Evolutionary conservation across 1,139 yeast genomes (phyloP).

Genomic region (Fermentozyma sake): DNA sequence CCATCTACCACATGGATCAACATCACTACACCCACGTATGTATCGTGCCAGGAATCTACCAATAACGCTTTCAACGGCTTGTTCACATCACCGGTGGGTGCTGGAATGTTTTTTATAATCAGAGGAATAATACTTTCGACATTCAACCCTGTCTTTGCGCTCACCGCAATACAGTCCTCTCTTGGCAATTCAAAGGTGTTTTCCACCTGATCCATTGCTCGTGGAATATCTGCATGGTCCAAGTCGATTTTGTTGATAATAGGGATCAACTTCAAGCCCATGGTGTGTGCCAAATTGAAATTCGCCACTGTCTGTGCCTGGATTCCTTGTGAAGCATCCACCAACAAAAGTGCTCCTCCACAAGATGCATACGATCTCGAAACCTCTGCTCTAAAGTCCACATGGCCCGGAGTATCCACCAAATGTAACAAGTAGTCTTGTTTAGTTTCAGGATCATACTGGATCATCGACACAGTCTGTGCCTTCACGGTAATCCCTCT

Average conservation of each 20-base stretch:
- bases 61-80: slow-evolving; percentile 71
- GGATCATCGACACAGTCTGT: slow-evolving; percentile 92
- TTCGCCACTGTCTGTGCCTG: slow-evolving; percentile 98
- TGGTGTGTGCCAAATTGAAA: slow-evolving; percentile 81
- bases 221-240: slow-evolving; percentile 79
- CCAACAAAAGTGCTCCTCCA: slow-evolving; percentile 86
- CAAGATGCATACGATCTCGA: slow-evolving; percentile 92
- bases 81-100: slow-evolving; percentile 52
- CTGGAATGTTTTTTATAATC: slow-evolving; percentile 71
- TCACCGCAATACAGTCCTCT: slow-evolving; percentile 76
- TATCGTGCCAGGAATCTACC: slow-evolving; percentile 96
- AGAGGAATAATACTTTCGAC: slow-evolving; percentile 75
- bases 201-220: slow-evolving; percentile 79
- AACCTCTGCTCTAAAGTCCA: slow-evolving; percentile 92
- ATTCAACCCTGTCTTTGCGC: slow-evolving; percentile 88
- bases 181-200: slow-evolving; percentile 74
- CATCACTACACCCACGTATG: slow-evolving; percentile 89
- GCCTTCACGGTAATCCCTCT: slow-evolving; percentile 97
- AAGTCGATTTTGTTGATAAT: slow-evolving; percentile 90
- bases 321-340: slow-evolving; percentile 94
- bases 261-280: slow-evolving; percentile 79
- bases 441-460: slow-evolving; percentile 51
- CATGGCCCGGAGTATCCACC: slow-evolving; percentile 98
- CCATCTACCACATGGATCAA: slow-evolving; percentile 87
- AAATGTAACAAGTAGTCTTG: slow-evolving; percentile 79